phyloP scores from a whole-genome alignment of 495 filamentous ascomycete genomes.

The Daldinia concentrica region DNA sequence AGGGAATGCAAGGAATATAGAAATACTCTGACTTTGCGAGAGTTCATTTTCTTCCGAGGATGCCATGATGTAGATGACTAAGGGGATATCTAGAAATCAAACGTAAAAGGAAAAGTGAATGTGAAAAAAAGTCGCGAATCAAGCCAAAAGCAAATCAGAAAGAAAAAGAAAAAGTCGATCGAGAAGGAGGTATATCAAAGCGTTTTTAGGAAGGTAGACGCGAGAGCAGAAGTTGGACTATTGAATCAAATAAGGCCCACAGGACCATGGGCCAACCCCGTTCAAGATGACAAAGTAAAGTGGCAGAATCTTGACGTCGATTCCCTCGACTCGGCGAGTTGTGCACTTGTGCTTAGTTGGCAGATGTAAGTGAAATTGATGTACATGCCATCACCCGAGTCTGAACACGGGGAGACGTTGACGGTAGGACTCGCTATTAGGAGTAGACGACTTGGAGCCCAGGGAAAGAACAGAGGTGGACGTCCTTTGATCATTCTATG shows the following conservation, averaged over 20 bases:
- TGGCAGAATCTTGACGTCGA: not conserved
- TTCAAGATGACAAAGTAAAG: not conserved
- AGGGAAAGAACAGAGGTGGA: not conserved
- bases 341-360: not conserved
- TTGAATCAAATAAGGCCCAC: not conserved
- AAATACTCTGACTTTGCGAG: not conserved
- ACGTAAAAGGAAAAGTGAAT: not conserved
- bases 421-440: not conserved
- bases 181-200: not conserved
- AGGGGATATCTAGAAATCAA: not conserved
- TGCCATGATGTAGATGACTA: not conserved
- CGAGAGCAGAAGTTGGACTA: not conserved
- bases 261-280: not conserved
- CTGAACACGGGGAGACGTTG: not conserved
- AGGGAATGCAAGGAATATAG: not conserved
- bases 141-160: not conserved
- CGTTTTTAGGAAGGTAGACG: not conserved
- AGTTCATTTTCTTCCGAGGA: not conserved
- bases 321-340: not conserved
- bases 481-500: not conserved
- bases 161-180: not conserved
- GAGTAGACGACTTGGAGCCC: not conserved
- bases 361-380: not conserved
- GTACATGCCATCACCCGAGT: not conserved
- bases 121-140: not conserved